Evolutionary conservation across 2,329 filamentous ascomycete genomes (phyloP), one percentile per base, ranked within the genome.

Genomic region (Trichoderma sp.): DNA sequence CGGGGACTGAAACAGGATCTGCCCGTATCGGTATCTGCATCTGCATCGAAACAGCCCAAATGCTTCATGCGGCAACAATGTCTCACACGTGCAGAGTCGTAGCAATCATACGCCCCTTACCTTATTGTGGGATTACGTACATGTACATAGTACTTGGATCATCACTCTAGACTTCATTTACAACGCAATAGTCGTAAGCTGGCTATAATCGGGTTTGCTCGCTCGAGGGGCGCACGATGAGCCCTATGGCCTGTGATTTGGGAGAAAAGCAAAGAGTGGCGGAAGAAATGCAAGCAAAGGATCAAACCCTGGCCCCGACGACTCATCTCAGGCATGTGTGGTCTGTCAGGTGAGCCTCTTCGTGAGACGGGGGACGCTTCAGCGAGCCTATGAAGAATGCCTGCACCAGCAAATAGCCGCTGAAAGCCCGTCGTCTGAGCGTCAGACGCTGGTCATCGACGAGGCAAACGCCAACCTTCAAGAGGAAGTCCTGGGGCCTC

Each of bases 301-400:
- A 66, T 56, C 63, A 66, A 43, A 16, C n/a, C 63, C 63, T 10
- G 52, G 63, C 37, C 54, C 60, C 60, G 39, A 21, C 49, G 52
- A 56, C 61, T 66, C 64, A 59, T 66, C 54, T 66, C 64, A 51
- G n/a, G 64, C 64, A 66, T 66, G 64, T 55, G 49, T 66, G 64
- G 54, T 28, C 64, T 59, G 64, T 59, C 64, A 66, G 64, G 64
- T 66, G 64, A 66, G 54, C 30, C 51, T 51, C 39, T 43, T 43
- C 30, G 54, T 59, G 51, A 58, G 56, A 58, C 51, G 52, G 37
- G 39, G 39, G 59, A n/a, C 21, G 52, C 30, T 64, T 54, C 30
- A 24, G 30, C 10, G 39, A 58, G 52, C 30, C 64, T 28, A 54
- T 49, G 24, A 34, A n/a, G 52, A 28, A 58, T 58, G 61, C 51